Base-by-base conservation (phyloP, 495 filamentous ascomycete genomes). In the Oleoguttula mirabilis region DNA sequence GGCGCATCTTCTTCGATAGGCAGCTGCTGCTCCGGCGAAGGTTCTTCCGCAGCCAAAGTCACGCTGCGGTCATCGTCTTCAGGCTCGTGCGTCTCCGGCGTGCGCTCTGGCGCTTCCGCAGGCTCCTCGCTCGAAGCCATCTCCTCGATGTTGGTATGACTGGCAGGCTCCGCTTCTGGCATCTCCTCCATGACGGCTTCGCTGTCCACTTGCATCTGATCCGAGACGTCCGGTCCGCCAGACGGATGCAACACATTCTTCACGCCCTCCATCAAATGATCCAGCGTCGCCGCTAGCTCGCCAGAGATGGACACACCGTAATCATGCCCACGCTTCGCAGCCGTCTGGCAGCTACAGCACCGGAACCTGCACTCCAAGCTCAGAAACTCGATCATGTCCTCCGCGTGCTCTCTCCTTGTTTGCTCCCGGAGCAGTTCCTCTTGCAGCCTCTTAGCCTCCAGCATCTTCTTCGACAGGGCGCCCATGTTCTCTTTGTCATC, bases 371-470 rank as follows among this genome's bases (percentile, higher is more conserved):
- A 92, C 57, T 93, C 84, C 46, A 81, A 71, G 50, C 82, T 75
- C 66, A 94, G 64, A 56, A 86, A 93, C n/a, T 87, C 71, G 20
- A 88, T 64, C 51, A 78, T 74, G 11, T 82, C 79, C 43, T 86
- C 70, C 0, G 82, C 80, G 12, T 78, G 68, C 23, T 71, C 63
- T 33, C 83, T 72, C 32, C 75, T 64, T 39, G 72, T 72, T 55
- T 68, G 75, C 63, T 90, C 82, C 55, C 65, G 69, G 30, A 73
- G 58, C 32, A 85, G 71, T 10, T 77, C 68, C n/a, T 72, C 68
- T 21, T 66, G 67, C 10, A 88, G 51, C 16, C 75, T 66, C 5
- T 77, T 74, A 25, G 82, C 37, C 36, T 64, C 58, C 10, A 54
- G 37, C 0, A 37, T 36, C 35, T 53, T 54, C 43, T 45, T 54